Percentiles rank a stretch among this genome's conserved stretches.
phyloP scores from a whole-genome alignment of 768 basidiomycete genomes.

The Phanerochaete sordida region DNA sequence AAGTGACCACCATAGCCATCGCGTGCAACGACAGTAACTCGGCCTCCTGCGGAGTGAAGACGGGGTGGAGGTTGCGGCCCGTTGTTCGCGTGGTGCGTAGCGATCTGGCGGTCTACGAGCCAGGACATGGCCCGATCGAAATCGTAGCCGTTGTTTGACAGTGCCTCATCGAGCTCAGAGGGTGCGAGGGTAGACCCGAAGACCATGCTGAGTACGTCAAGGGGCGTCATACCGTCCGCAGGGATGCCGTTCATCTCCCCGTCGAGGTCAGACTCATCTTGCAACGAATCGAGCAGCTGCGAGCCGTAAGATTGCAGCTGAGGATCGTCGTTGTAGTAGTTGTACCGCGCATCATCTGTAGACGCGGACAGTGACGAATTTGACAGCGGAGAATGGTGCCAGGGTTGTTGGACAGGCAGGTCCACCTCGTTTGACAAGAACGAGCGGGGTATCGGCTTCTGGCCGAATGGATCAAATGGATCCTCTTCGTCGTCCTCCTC shows the following conservation, averaged over 20 bases:
- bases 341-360: constrained; percentile 42
- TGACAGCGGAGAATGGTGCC: constrained; percentile 51
- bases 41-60: constrained; percentile 61
- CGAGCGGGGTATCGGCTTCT: constrained; percentile 46
- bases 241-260: constrained; percentile 57
- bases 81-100: constrained; percentile 30
- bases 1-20: constrained; percentile 37
- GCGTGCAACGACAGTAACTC: constrained; percentile 62
- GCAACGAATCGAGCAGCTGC: constrained; percentile 2
- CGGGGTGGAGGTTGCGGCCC: constrained; percentile 32
- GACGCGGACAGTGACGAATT: constrained; percentile 49
- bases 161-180: constrained; percentile 90
- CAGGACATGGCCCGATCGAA: constrained; percentile 96
- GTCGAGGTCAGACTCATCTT: constrained; percentile 29
- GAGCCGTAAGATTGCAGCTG: constrained; percentile 11
- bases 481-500: constrained; percentile 78
- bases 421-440: constrained; percentile 67
- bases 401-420: constrained; percentile 46
- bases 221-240: constrained; percentile 94
- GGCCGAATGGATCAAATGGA: constrained; percentile 75
- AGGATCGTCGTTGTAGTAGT: constrained; percentile 13
- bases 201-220: constrained; percentile 92
- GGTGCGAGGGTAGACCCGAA: constrained; percentile 90
- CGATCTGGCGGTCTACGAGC: constrained; percentile 75
- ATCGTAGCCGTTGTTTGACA: constrained; percentile 85